Conservation (phyloP, 139 green algal genomes). For the Nannochloris sp. region DNA sequence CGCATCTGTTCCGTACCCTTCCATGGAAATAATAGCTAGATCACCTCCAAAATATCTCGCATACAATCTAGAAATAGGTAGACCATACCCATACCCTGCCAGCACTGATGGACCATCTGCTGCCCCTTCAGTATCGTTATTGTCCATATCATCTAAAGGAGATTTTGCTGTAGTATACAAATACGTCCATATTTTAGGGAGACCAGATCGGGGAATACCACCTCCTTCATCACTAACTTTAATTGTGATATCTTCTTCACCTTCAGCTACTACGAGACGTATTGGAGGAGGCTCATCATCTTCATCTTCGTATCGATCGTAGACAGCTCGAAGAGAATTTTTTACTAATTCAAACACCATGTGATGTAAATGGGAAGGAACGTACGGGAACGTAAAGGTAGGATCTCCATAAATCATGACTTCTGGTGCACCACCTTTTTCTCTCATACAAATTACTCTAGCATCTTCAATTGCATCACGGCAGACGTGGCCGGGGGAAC, state of each 20-base stretch:
- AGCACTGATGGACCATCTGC: slow-evolving; percentile 52
- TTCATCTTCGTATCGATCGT: slow-evolving; percentile 76
- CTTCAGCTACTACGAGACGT: slow-evolving; percentile 90
- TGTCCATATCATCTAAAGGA: slow-evolving; percentile 53
- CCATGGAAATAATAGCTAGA: slow-evolving; percentile 95
- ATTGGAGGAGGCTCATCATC: slow-evolving; percentile 78
- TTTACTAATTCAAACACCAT: slow-evolving; percentile 95
- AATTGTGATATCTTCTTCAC: slow-evolving; percentile 94
- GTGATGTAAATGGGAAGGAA: slow-evolving; percentile 95
- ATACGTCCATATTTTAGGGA: slow-evolving; percentile 97
- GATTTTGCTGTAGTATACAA: slow-evolving; percentile 89
- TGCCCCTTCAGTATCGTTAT: slow-evolving; percentile 10
- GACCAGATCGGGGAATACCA: slow-evolving; percentile 84
- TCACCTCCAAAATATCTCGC: slow-evolving; percentile 97
- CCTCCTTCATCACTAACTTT: slow-evolving; percentile 96
- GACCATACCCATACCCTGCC: slow-evolving; percentile 92
- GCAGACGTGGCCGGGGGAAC: slow-evolving; percentile 60
- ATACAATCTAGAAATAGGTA: slow-evolving; percentile 84
- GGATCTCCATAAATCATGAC: slow-evolving; percentile 86
- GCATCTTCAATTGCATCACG: slow-evolving; percentile 91
- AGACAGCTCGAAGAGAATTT: slow-evolving; percentile 89
- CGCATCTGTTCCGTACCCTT: slow-evolving; percentile 95
- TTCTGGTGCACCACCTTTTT: slow-evolving; percentile 81
- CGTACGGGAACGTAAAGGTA: slow-evolving; percentile 90
- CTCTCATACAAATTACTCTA: slow-evolving; percentile 81